Evolutionary conservation across 2,329 filamentous ascomycete genomes (phyloP).

Genomic region (Pseudogymnoascus sp.): DNA sequence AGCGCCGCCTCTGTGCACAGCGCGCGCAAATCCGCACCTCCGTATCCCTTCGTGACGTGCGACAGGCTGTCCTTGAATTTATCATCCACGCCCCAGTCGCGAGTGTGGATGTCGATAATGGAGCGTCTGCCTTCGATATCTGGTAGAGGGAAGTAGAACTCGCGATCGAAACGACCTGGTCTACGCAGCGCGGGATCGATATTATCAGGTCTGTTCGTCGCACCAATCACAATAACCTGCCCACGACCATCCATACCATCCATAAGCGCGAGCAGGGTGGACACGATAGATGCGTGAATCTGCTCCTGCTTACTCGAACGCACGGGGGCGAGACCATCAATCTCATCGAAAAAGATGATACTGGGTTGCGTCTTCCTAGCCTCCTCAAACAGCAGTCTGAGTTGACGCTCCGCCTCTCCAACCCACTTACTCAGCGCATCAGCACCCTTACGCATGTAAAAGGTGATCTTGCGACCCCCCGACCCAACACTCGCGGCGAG

Average conservation of each 20-base stretch:
- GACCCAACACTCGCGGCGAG: slow-evolving; percentile 84
- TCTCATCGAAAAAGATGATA: slow-evolving; percentile 99
- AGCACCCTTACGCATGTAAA: slow-evolving; percentile 98
- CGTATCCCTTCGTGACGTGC: slow-evolving; percentile 88
- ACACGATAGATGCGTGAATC: slow-evolving; percentile 96
- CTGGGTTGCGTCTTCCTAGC: slow-evolving; percentile 92
- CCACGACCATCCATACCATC: slow-evolving; percentile 97
- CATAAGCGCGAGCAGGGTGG: slow-evolving; percentile 88
- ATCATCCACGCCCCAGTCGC: slow-evolving; percentile 77
- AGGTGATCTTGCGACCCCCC: slow-evolving; percentile 89
- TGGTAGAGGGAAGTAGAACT: slow-evolving; percentile 95
- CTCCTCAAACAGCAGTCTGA: slow-evolving; percentile 89
- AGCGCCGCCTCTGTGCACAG: slow-evolving; percentile 92
- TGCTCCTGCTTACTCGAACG: slow-evolving; percentile 97
- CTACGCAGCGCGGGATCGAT: slow-evolving; percentile 92
- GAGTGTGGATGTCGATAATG: slow-evolving; percentile 92
- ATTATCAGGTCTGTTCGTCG: slow-evolving; percentile 94
- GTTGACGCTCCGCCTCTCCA: slow-evolving; percentile 91
- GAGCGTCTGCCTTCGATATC: slow-evolving; percentile 70
- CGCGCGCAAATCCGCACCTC: slow-evolving; percentile 87
- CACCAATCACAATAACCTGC: slow-evolving; percentile 96
- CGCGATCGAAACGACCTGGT: slow-evolving; percentile 89
- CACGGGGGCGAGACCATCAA: slow-evolving; percentile 91
- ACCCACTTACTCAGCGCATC: slow-evolving; percentile 99
- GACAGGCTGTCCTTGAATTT: slow-evolving; percentile 77